Percentiles rank a stretch among this genome's conserved stretches.
phyloP scores from a whole-genome alignment of 345 rosid species.

The Lepidium sativum region DNA sequence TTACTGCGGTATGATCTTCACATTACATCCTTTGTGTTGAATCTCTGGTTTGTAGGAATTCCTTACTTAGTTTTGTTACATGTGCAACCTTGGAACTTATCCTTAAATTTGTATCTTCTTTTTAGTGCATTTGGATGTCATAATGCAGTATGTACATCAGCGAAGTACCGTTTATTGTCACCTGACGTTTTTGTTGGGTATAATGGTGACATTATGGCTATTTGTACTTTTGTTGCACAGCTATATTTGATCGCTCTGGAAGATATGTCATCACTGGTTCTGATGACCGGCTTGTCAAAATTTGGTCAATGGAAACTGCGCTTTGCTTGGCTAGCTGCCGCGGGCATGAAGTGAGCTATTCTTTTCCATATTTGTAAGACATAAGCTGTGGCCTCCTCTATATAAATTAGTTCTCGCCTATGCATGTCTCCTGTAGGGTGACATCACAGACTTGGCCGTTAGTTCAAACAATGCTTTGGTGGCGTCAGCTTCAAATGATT shows the following conservation, averaged over 20 bases:
- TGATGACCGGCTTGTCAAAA: slow-evolving; percentile 96
- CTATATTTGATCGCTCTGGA: slow-evolving; percentile 92
- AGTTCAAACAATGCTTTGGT: slow-evolving; percentile 89
- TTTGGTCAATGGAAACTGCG: slow-evolving; percentile 99
- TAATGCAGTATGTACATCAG: slow-evolving; percentile 1
- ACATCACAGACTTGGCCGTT: slow-evolving; percentile 96
- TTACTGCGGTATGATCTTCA: slow-evolving; percentile 72
- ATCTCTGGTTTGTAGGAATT: slow-evolving; percentile 14
- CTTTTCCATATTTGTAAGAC: slow-evolving; percentile 8
- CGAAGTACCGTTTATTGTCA: neutral
- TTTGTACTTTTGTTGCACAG: slow-evolving; percentile 29
- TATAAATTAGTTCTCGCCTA: slow-evolving; percentile 7
- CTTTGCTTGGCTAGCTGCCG: slow-evolving; percentile 99
- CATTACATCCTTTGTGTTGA: slow-evolving; percentile 6
- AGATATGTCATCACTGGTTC: slow-evolving; percentile 97
- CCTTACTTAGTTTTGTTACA: slow-evolving; percentile 6
- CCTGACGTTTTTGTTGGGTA: slow-evolving; percentile 1
- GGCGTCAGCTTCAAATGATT: slow-evolving; percentile 98
- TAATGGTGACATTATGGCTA: slow-evolving; percentile 3
- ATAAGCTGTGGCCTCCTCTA: slow-evolving; percentile 9
- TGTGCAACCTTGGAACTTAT: slow-evolving; percentile 4
- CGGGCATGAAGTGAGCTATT: slow-evolving; percentile 88
- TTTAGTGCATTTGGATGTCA: slow-evolving; percentile 2
- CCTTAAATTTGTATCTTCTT: neutral
- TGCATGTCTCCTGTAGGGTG: slow-evolving; percentile 54